Conservation (phyloP, 208 protist genomes). For the Porcisia hertigi region DNA sequence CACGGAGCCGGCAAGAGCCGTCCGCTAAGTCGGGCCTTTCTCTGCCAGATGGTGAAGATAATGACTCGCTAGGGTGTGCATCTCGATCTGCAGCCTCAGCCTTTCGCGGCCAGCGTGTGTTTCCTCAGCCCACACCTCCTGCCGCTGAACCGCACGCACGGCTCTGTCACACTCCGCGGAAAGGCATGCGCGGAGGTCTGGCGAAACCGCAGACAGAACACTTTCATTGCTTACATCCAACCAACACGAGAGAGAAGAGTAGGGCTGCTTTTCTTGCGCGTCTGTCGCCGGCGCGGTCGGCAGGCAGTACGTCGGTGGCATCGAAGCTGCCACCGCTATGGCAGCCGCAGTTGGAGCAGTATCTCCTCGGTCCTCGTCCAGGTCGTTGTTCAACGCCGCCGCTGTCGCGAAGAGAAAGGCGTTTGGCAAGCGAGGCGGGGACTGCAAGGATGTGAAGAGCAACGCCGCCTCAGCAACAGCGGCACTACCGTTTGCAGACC, state of each 20-base stretch:
- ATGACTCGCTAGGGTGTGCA: neutral
- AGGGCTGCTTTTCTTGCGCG: neutral
- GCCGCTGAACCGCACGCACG: slow-evolving; percentile 3
- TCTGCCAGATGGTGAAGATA: too few relatives aligned
- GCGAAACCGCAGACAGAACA: neutral
- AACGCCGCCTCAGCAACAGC: neutral
- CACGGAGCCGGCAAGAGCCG: neutral
- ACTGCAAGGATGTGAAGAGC: neutral
- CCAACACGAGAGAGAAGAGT: neutral
- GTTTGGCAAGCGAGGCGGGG: neutral
- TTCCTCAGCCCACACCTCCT: slow-evolving; percentile 5
- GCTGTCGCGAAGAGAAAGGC: neutral
- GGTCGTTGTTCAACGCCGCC: neutral
- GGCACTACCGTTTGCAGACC: neutral
- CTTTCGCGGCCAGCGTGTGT: slow-evolving; percentile 1
- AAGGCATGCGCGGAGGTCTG: neutral
- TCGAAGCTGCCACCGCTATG: neutral
- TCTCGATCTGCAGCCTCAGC: neutral
- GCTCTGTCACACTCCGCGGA: neutral
- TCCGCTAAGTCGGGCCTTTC: too few relatives aligned
- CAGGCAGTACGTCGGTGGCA: neutral
- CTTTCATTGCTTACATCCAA: neutral
- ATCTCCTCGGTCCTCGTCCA: neutral
- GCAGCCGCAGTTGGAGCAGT: neutral
- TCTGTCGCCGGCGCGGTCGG: neutral